Conservation (phyloP, 2,329 filamentous ascomycete species). For the Fusarium torreyae region DNA sequence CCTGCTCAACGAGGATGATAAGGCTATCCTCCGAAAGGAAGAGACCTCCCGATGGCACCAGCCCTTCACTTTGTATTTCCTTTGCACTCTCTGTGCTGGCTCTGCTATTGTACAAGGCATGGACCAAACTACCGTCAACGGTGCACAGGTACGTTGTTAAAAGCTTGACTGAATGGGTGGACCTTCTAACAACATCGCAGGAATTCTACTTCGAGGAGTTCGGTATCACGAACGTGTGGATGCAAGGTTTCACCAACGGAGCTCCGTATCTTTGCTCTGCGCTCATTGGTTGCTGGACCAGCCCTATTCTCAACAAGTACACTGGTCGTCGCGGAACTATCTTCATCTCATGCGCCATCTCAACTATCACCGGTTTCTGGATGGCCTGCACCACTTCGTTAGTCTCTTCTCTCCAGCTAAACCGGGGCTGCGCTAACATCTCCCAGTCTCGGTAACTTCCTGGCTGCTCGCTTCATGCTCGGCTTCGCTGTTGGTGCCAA, state of each 20-base stretch:
- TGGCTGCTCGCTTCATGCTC: slow-evolving; percentile 54
- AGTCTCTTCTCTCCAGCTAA: slow-evolving; percentile 51
- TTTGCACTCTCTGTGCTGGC: slow-evolving; percentile 55
- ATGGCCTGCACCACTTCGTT: slow-evolving; percentile 70
- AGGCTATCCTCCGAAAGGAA: slow-evolving; percentile 49
- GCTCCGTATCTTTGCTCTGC: slow-evolving; percentile 69
- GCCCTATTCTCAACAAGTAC: slow-evolving; percentile 67
- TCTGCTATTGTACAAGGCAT: slow-evolving; percentile 76
- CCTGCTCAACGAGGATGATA: slow-evolving; percentile 50
- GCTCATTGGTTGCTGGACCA: slow-evolving; percentile 55
- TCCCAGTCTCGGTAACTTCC: slow-evolving; percentile 43
- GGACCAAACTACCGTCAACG: slow-evolving; percentile 77
- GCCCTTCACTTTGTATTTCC: slow-evolving; percentile 55
- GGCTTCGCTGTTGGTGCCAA: slow-evolving; percentile 58
- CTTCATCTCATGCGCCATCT: slow-evolving; percentile 72
- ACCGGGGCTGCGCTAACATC: not conserved
- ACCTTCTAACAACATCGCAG: slow-evolving; percentile 32
- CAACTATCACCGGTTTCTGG: slow-evolving; percentile 67
- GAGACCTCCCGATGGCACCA: slow-evolving; percentile 53
- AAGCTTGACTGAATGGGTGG: slow-evolving; percentile 44
- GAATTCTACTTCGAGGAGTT: slow-evolving; percentile 56
- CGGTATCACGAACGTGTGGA: slow-evolving; percentile 56
- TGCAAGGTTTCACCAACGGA: slow-evolving; percentile 70
- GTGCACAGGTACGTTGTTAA: slow-evolving; percentile 67
- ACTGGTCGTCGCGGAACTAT: slow-evolving; percentile 76